Evolutionary conservation across 495 filamentous ascomycete species (phyloP).

Genomic region (Chaetomidium leptoderma): DNA sequence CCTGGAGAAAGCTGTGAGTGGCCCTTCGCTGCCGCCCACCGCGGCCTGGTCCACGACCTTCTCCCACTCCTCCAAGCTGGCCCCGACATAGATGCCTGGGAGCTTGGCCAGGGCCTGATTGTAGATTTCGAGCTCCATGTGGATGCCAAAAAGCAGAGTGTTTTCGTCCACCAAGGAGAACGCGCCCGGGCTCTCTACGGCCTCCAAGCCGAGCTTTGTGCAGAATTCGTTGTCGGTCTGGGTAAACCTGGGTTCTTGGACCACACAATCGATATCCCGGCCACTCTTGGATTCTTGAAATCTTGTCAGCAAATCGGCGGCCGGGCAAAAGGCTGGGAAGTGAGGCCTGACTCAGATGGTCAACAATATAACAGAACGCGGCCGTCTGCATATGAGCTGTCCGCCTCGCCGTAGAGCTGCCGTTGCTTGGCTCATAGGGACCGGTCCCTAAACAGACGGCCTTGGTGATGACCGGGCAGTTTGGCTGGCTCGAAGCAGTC

Average conservation of each 20-base stretch:
- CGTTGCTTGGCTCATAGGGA: conserved; percentile 40
- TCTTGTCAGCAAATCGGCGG: conserved; percentile 13
- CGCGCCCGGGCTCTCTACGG: conserved; percentile 54
- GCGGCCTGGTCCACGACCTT: conserved; percentile 26
- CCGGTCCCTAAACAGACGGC: conserved; percentile 46
- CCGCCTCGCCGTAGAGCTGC: conserved; percentile 29
- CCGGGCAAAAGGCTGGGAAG: no score
- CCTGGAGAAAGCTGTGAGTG: conserved; percentile 21
- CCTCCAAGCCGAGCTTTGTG: conserved; percentile 45
- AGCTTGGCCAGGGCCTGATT: conserved; percentile 32
- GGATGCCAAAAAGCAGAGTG: conserved; percentile 54
- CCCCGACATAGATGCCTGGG: conserved; percentile 45
- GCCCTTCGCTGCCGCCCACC: not conserved
- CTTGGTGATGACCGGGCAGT: conserved; percentile 26
- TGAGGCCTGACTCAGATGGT: conserved; percentile 35
- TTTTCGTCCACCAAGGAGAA: conserved; percentile 49
- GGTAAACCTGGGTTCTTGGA: conserved; percentile 73
- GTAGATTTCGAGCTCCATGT: conserved; percentile 52
- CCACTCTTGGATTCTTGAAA: conserved; percentile 19
- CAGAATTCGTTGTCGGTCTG: conserved; percentile 57
- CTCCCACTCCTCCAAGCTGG: conserved; percentile 37
- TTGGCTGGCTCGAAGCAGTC: conserved; percentile 7
- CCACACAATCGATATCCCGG: conserved; percentile 42
- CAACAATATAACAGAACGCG: conserved; percentile 53
- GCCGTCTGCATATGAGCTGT: conserved; percentile 55